Evolutionary conservation across 176 grass and related monocot species (phyloP), one percentile per base, ranked within the genome.

Genomic region (Thalia dealbata): DNA sequence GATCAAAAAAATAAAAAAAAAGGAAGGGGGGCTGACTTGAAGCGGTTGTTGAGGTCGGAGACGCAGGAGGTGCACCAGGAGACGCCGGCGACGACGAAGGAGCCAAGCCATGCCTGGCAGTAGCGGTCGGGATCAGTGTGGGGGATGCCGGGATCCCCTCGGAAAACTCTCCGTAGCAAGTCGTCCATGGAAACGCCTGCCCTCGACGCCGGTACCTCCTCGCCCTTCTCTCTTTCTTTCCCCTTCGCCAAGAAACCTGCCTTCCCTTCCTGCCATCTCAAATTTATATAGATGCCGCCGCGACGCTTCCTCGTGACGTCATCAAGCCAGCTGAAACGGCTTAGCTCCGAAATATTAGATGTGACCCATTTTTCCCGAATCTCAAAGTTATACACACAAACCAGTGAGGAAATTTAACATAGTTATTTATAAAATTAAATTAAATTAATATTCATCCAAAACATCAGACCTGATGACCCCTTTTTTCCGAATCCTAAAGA

Each of bases 11-110:
- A 0, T 7, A 56, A 7, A n/a, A 22, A 58, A 0, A 38, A 35
- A 26, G 13, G 29, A 0, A 11, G 14, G 7, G 16, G 52, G 22
- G 9, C 58, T 27, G 61, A 76, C 74, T 76, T 76, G 43, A 76
- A 64, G 56, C 46, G 74, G 14, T 18, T 48, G 23, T 22, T 23
- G 74, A 76, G 58, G 42, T 64, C 41, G 38, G 56, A 48, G 14
- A 42, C 11, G 60, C 25, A 16, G 29, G 76, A 52, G 65, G 51
- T 69, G 64, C 51, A 68, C 28, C 76, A 78, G 65, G 76, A 30
- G 76, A 78, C 62, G 29, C 64, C 76, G 21, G 76, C 67, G 76
- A 78, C 41, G 30, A 64, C 76, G 51, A 78, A 78, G 64, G 64
- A 54, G 12, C 64, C 64, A 19, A 70, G 13, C 50, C 76, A 78